Evolutionary conservation across 164 flowering plant species (phyloP), one percentile per base, ranked within the genome.

Genomic region (Hamamelis virginiana): DNA sequence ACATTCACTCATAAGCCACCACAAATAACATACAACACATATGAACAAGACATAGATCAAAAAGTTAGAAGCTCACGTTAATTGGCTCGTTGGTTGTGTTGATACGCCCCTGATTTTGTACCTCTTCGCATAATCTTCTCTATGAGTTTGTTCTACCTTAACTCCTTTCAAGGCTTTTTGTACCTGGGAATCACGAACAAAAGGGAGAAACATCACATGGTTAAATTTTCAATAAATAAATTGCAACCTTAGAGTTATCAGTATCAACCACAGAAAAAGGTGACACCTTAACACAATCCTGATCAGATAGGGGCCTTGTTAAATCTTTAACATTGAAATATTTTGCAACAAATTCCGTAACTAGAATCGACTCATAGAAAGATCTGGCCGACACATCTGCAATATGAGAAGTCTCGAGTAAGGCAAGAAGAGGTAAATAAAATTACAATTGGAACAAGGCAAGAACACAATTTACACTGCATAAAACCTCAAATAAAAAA

Each of bases 361-460:
- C 89, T 1, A 27, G n/a, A n/a, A 86, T 53, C 1, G 91, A 81
- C 71, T 90, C 84, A 68, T 81, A 87, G 46, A 95, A 95, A 0
- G 90, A 64, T 14, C 88, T 78, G 2, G 94, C 91, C 0, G 98
- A 86, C 16, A 89, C 78, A 81, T 95, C 99, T 92, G 78, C 68
- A 76, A 55, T n/a, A 57, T 0, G 13, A 19, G 50, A 44, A 8
- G 27, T 0, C 41, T 50, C 26, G 0, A 57, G 41, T 2, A 2
- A 46, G 9, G 28, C 22, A 33, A 68, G 38, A 0, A 1, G 23
- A 41, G 43, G 13, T 10, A 9, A 48, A 47, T 43, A 53, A 21
- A 1, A 14, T 16, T 41, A 52, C 16, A 62, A 22, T 14, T 27
- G 3, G 26, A 21, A 43, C 9, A 48, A 46, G 8, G 33, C n/a